phyloP scores from a whole-genome alignment of 768 basidiomycete species.

The Tricholomella constricta region DNA sequence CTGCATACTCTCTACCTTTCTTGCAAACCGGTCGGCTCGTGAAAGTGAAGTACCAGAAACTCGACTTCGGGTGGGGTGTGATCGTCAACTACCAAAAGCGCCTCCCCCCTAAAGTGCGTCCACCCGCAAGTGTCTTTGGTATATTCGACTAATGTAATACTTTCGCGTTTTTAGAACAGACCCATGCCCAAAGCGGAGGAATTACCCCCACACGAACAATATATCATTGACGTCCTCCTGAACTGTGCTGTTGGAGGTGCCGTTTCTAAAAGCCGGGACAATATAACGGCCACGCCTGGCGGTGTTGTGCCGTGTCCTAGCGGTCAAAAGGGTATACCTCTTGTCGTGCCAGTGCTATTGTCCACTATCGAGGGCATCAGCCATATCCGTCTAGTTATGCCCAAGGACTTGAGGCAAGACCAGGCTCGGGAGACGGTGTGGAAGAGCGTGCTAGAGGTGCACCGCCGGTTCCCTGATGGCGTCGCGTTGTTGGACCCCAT shows the following conservation, averaged over 20 bases:
- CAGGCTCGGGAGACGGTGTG: constrained; percentile 79
- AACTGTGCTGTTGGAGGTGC: constrained; percentile 68
- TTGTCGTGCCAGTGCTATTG: constrained; percentile 87
- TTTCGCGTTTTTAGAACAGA: constrained; percentile 50
- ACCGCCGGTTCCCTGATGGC: constrained; percentile 85
- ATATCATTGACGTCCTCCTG: constrained; percentile 90
- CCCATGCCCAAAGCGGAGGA: constrained; percentile 71
- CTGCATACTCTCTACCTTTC: constrained; percentile 93
- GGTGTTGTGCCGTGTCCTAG: constrained; percentile 76
- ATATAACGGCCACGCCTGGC: constrained; percentile 56
- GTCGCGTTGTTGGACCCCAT: constrained; percentile 88
- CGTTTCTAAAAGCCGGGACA: constrained; percentile 60
- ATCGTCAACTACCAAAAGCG: constrained; percentile 93
- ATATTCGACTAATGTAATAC: background rate
- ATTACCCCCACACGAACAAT: constrained; percentile 82
- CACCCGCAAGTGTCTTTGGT: background rate
- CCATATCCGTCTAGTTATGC: constrained; percentile 83
- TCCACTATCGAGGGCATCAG: constrained; percentile 86
- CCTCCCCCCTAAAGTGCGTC: constrained; percentile 70
- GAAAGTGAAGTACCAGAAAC: constrained; percentile 80
- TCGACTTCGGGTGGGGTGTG: constrained; percentile 97
- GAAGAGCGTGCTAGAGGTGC: constrained; percentile 92
- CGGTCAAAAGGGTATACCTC: constrained; percentile 74
- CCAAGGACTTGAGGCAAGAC: constrained; percentile 84
- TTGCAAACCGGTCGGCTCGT: constrained; percentile 92